Conservation (phyloP, 2,329 filamentous ascomycete genomes). For the Zymoseptoria passerinii region DNA sequence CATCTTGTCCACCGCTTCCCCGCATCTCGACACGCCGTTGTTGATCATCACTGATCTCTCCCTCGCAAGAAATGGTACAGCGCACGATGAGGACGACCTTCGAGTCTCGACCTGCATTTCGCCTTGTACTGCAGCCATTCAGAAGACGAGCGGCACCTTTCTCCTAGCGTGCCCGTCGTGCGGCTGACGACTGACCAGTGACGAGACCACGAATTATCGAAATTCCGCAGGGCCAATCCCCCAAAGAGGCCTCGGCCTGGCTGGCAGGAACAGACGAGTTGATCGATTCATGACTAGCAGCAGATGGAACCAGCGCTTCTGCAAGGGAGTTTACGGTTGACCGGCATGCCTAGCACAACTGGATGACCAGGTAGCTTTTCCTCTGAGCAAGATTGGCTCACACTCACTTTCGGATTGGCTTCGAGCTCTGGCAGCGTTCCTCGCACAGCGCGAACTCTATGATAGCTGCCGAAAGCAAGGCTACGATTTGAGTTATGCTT, state of each 20-base stretch:
- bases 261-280: slow-evolving; percentile 13
- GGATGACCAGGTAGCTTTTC: slow-evolving; percentile 13
- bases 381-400: slow-evolving; percentile 9
- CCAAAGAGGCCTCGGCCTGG: not conserved
- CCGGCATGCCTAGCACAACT: slow-evolving; percentile 14
- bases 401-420: slow-evolving; percentile 16
- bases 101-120: not conserved
- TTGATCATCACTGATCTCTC: not conserved
- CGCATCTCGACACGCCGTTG: not conserved
- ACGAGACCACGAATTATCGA: not conserved
- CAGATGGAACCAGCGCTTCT: slow-evolving; percentile 1
- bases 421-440: slow-evolving; percentile 11
- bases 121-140: slow-evolving; percentile 10
- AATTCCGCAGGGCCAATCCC: not conserved
- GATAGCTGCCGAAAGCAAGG: slow-evolving; percentile 16
- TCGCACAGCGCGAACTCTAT: slow-evolving; percentile 15
- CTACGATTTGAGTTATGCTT: not conserved
- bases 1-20: not conserved
- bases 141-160: slow-evolving; percentile 12
- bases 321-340: slow-evolving; percentile 5
- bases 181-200: not conserved
- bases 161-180: slow-evolving; percentile 14
- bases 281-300: slow-evolving; percentile 6
- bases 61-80: not conserved
- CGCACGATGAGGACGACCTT: not conserved